A percentile compares a stretch with the other conserved stretches of the same genome.
Evolutionary conservation across 2,329 filamentous ascomycete genomes (phyloP).

Genomic region (Massarina eburnea): DNA sequence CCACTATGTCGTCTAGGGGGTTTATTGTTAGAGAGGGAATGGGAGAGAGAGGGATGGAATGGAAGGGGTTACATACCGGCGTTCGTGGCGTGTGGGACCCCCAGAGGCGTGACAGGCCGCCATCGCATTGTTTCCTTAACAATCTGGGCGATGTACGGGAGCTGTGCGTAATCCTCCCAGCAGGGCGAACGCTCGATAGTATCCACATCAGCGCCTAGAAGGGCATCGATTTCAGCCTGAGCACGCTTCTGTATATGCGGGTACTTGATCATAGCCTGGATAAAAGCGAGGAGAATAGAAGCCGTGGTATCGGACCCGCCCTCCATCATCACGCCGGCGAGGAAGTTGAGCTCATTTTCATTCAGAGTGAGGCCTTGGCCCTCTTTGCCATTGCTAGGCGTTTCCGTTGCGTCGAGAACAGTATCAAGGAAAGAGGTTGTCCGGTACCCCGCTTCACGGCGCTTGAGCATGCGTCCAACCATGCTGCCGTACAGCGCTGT

Average conservation of each 20-base stretch:
- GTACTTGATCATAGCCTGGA: conserved; percentile 6
- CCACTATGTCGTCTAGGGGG: conserved; percentile 45
- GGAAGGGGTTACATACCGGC: no score
- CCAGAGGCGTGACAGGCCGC: conserved; percentile 30
- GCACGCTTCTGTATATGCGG: conserved; percentile 27
- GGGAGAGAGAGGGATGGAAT: no score
- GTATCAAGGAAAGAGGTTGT: conserved; percentile 17
- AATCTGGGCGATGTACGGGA: background rate
- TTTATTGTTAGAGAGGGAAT: no score
- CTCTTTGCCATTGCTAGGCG: conserved; percentile 7
- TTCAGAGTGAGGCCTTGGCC: no score
- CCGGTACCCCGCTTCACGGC: conserved; percentile 8
- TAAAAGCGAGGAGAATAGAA: conserved; percentile 9
- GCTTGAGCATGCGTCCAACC: conserved; percentile 12
- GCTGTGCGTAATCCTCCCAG: conserved; percentile 2
- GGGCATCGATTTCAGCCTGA: conserved; percentile 34
- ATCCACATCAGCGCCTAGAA: conserved; percentile 32
- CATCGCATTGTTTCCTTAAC: conserved; percentile 31
- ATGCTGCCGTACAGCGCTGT: conserved; percentile 12
- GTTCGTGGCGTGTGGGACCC: conserved; percentile 48
- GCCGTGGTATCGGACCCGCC: conserved; percentile 34
- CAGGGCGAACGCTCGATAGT: conserved; percentile 18
- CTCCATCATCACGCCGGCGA: conserved; percentile 15
- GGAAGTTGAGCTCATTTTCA: conserved; percentile 11
- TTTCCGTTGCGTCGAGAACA: conserved; percentile 13